Base-by-base conservation (phyloP, 73 alveolate genomes). In the Tetrahymena malaccensis region DNA sequence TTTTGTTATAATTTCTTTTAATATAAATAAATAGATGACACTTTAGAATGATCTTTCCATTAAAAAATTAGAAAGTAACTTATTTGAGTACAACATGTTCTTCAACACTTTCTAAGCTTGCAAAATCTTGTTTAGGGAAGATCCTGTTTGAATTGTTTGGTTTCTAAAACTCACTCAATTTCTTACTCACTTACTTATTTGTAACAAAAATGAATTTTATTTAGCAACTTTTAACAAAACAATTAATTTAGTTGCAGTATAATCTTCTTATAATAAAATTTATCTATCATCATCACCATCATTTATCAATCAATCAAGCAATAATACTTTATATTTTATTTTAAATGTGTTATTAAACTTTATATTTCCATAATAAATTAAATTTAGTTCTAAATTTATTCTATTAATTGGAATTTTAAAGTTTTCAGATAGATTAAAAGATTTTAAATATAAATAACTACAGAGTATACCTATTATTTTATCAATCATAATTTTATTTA, bases 31-130 rank as follows among this genome's bases (percentile, higher is more conserved):
- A 33, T 43, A 95, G 97, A 85, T 95, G 43, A 44, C 43, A 27
- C 44, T 95, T 70, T 40, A 95, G 83, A 95, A 85, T 34, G 97
- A 89, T 56, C 94, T 95, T 40, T 95, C 97, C 12, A 37, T 44
- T 33, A 93, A 93, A 85, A 95, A 95, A 85, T 85, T 95, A 89
- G 94, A 85, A 43, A 85, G 85, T 57, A 34, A 95, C 93, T 95
- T 50, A 15, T 94, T 43, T 34, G 97, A 95, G 55, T 95, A 70
- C 35, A 25, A 95, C 22, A 95, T 95, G 97, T 95, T 95, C 94
- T 95, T 95, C 44, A 85, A 95, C 93, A 94, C 95, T 15, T 95
- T 43, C 94, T 85, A 95, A 85, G 93, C 97, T 43, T 95, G 97
- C 83, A 95, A 95, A 95, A 95, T 95, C 34, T 94, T 95, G n/a